phyloP scores from a whole-genome alignment of 2,329 filamentous ascomycete genomes.

The Fusarium graminum region DNA sequence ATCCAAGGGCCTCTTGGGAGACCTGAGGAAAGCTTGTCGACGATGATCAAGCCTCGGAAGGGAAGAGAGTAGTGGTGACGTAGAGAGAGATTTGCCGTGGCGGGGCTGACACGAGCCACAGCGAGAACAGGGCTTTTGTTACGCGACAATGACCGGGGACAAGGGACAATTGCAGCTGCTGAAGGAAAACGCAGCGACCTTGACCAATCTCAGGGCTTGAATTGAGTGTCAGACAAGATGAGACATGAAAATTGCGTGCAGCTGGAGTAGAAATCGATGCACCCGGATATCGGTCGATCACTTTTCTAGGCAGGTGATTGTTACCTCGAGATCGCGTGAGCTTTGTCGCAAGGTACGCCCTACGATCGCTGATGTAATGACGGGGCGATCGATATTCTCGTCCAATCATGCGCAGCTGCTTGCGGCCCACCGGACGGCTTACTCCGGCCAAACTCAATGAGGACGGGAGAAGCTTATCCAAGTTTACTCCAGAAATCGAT shows the following conservation, averaged over 20 bases:
- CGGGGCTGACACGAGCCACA: slow-evolving; percentile 42
- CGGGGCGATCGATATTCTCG: accelerated
- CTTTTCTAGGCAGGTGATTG: slow-evolving; percentile 35
- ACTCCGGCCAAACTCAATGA: slow-evolving; percentile 25
- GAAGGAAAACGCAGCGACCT: neutral
- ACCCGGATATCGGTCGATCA: slow-evolving; percentile 27
- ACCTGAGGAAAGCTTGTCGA: slow-evolving; percentile 19
- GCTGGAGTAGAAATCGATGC: neutral
- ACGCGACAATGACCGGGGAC: slow-evolving; percentile 5
- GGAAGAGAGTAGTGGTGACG: slow-evolving; percentile 33
- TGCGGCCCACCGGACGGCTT: slow-evolving; percentile 2
- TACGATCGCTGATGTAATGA: slow-evolving; percentile 22
- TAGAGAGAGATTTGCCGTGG: slow-evolving; percentile 33
- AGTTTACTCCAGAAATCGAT: slow-evolving; percentile 6
- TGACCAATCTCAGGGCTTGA: neutral
- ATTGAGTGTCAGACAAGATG: slow-evolving; percentile 2
- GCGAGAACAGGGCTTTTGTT: slow-evolving; percentile 32
- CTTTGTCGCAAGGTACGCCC: slow-evolving; percentile 13
- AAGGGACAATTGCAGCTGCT: slow-evolving; percentile 19
- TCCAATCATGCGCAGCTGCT: slow-evolving; percentile 10
- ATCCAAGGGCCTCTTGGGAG: slow-evolving; percentile 5
- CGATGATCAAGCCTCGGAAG: slow-evolving; percentile 16
- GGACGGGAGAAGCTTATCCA: slow-evolving; percentile 21
- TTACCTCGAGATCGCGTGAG: slow-evolving; percentile 28
- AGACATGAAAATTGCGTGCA: slow-evolving; percentile 18